A percentile compares a stretch with the other conserved stretches of the same genome.
These are phyloP conservation scores for Dothistroma pini DNA, from an alignment of 2,329 filamentous ascomycete genomes.

Conservation along the genomic window DNA sequence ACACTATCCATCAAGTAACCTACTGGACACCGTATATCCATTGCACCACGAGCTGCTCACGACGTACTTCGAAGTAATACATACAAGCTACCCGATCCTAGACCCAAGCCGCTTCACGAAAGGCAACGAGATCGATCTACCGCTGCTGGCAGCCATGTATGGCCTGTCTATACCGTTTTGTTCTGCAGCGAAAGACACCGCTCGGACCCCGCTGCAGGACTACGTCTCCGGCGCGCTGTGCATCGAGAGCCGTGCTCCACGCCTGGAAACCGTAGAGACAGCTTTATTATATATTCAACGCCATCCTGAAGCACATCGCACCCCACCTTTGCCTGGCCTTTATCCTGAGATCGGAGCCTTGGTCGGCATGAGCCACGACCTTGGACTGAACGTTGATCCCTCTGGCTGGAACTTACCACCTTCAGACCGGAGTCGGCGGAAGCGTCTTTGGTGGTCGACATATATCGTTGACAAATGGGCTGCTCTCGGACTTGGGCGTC, in stretches of 20 bases:
- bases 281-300: constrained; percentile 20
- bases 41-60: constrained; percentile 23
- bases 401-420: constrained; percentile 19
- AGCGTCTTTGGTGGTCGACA: constrained; percentile 24
- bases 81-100: constrained; percentile 23
- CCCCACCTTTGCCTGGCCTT: constrained; percentile 17
- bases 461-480: constrained; percentile 24
- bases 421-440: constrained; percentile 17
- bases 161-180: constrained; percentile 22
- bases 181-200: constrained; percentile 11
- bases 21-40: constrained; percentile 23
- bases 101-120: constrained; percentile 22
- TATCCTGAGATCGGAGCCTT: constrained; percentile 21
- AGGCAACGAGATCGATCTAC: constrained; percentile 25
- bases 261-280: constrained; percentile 23
- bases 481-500: constrained; percentile 21
- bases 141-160: constrained; percentile 23
- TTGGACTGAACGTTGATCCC: constrained; percentile 23
- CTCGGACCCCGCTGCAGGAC: constrained; percentile 11
- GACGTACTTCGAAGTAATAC: constrained; percentile 25
- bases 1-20: constrained; percentile 19
- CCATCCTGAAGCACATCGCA: constrained; percentile 17
- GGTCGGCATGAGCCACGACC: constrained; percentile 22
- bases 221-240: constrained; percentile 23
- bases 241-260: constrained; percentile 17